These are phyloP conservation scores for Lasiodiplodia hormozganensis DNA, from an alignment of 2,329 filamentous ascomycete species.

Conservation along the genomic window DNA sequence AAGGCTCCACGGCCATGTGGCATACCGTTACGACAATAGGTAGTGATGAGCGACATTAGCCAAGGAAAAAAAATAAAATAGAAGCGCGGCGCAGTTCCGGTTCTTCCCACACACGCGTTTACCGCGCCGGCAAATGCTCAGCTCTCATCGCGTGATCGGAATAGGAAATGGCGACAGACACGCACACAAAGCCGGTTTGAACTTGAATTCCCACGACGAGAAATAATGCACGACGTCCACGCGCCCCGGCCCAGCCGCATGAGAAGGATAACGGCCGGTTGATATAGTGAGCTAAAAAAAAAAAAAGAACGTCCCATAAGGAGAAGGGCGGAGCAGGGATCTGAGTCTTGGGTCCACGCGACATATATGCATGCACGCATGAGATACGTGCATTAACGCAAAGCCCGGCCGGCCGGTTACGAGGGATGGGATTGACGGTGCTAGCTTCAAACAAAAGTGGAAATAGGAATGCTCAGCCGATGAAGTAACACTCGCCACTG, in stretches of 20 bases:
- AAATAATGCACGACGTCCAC: neutral
- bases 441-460: no score
- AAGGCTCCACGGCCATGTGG: neutral
- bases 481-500: neutral
- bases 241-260: neutral
- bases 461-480: no score
- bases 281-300: neutral
- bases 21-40: no score
- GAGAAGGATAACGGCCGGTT: neutral
- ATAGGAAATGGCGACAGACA: conserved; percentile 21
- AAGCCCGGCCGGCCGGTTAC: neutral
- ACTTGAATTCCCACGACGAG: neutral
- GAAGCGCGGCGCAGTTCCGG: neutral
- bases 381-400: neutral
- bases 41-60: no score
- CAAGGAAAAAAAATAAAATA: neutral
- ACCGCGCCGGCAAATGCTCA: neutral
- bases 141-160: conserved; percentile 8
- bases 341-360: neutral
- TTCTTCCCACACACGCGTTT: neutral
- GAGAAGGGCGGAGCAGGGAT: neutral
- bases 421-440: no score
- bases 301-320: neutral
- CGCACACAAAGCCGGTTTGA: conserved; percentile 9
- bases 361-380: neutral